Conservation (phyloP, 192 early-diverging fungal species). For the Lobosporangium transversale region DNA sequence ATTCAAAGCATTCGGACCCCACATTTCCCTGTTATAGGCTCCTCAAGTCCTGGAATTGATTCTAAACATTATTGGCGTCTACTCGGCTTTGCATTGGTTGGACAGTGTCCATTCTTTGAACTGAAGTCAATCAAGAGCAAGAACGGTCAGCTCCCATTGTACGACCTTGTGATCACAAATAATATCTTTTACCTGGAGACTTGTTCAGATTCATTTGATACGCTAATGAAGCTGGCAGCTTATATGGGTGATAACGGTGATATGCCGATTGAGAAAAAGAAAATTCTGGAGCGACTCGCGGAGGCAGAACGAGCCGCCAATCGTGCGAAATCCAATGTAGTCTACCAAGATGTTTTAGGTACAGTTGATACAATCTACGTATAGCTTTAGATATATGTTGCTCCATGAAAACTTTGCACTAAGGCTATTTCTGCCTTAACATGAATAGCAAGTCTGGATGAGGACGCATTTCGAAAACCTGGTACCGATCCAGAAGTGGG, state of each 20-base stretch:
- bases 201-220: conserved; percentile 74
- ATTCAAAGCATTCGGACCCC: conserved; percentile 42
- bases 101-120: conserved; percentile 47
- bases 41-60: conserved; percentile 16
- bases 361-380: too few species aligned
- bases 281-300: conserved; percentile 23
- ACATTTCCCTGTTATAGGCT: conserved; percentile 17
- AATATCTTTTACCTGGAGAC: conserved; percentile 68
- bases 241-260: conserved; percentile 56
- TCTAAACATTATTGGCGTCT: conserved; percentile 40
- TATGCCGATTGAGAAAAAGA: conserved; percentile 42
- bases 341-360: conserved; percentile 48
- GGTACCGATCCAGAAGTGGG: conserved; percentile 15
- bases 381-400: too few species aligned
- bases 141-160: conserved; percentile 35
- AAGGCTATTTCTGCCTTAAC: too few species aligned
- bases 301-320: conserved; percentile 36
- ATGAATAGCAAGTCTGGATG: conserved; percentile 61
- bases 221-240: conserved; percentile 60
- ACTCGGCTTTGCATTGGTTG: conserved; percentile 28
- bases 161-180: conserved; percentile 66
- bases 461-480: conserved; percentile 59
- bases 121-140: conserved; percentile 43
- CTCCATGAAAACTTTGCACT: too few species aligned
- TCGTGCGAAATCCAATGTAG: conserved; percentile 42